These are phyloP conservation scores for Caloboletus inedulis DNA, from an alignment of 1,284 basidiomycete genomes.

Conservation along the genomic window DNA sequence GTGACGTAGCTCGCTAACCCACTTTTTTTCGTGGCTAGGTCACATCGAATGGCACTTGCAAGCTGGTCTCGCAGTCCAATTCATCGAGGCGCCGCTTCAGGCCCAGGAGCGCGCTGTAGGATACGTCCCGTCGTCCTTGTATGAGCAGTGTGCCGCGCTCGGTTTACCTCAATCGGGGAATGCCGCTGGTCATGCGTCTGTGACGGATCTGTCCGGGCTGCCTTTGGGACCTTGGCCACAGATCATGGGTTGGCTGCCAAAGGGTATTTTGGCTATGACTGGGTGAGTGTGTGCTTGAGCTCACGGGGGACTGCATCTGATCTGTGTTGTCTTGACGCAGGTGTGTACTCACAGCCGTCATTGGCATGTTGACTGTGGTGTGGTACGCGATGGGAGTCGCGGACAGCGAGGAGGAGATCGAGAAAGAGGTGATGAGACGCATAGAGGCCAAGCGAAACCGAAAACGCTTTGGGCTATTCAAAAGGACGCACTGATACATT, in stretches of 20 bases:
- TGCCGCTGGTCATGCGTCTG: constrained; percentile 66
- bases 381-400: constrained; percentile 77
- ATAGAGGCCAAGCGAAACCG: constrained; percentile 54
- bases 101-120: constrained; percentile 46
- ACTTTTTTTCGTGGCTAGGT: constrained; percentile 37
- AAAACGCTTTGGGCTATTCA: constrained; percentile 34
- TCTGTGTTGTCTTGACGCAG: constrained; percentile 26
- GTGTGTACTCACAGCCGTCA: constrained; percentile 76
- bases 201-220: constrained; percentile 63
- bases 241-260: constrained; percentile 73
- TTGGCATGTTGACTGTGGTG: constrained; percentile 77
- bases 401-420: constrained; percentile 74
- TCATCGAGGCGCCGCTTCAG: constrained; percentile 73
- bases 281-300: constrained; percentile 43
- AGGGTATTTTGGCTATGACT: constrained; percentile 80
- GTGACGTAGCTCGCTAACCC: too few relatives aligned
- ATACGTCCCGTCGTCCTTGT: constrained; percentile 49
- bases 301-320: not conserved
- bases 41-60: constrained; percentile 84
- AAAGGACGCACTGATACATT: constrained; percentile 9
- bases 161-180: constrained; percentile 70
- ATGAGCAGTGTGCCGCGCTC: constrained; percentile 70
- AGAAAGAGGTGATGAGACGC: constrained; percentile 57
- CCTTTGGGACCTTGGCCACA: constrained; percentile 67
- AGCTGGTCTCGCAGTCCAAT: constrained; percentile 71